Base-by-base conservation (phyloP, 257 asterid species). In the Gentiana straminea region DNA sequence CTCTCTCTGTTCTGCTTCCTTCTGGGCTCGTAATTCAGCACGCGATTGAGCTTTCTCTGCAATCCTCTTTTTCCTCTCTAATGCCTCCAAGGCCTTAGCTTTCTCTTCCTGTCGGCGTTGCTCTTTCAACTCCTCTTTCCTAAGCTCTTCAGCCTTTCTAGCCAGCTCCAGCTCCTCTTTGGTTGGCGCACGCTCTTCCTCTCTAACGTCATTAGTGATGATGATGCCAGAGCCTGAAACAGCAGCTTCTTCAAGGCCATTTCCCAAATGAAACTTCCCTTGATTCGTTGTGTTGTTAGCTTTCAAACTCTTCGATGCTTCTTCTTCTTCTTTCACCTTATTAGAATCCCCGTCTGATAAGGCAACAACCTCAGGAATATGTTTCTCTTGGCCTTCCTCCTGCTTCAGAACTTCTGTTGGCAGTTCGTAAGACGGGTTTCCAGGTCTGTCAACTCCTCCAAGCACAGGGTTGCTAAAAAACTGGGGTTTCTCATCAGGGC, bases 1-100 rank as follows among this genome's bases (percentile, higher is more conserved):
- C 73, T 86, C 96, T 71, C 64, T 84, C 58, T 77, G 82, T 75
- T 86, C 98, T 35, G 95, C 94, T 71, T 86, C 98, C 72, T 81
- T 90, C 70, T 66, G 94, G 11, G 88, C 80, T 64, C 79, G 80
- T 73, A 86, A 54, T 56, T 86, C 89, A 35, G 94, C 96, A 70
- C 94, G 75, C 69, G 66, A 51, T 62, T 77, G 94, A 54, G 82
- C 72, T 74, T 90, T 84, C 79, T 86, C 94, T 3, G 87, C 86
- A 61, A 64, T 77, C 59, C 84, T 76, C 68, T 75, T 84, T 82
- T 91, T 91, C 92, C 95, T 81, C 71, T 89, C 97, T 2, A 86
- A 77, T 15, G 96, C 98, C 73, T 84, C 95, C 33, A 76, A 68
- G 52, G 96, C 96, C 86, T 91, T 91, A 1, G 72, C 78, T 11